A percentile compares a stretch with the other conserved stretches of the same genome.
Evolutionary conservation across 129 eudicot genomes (phyloP).

Genomic region (Deinandra increscens): DNA sequence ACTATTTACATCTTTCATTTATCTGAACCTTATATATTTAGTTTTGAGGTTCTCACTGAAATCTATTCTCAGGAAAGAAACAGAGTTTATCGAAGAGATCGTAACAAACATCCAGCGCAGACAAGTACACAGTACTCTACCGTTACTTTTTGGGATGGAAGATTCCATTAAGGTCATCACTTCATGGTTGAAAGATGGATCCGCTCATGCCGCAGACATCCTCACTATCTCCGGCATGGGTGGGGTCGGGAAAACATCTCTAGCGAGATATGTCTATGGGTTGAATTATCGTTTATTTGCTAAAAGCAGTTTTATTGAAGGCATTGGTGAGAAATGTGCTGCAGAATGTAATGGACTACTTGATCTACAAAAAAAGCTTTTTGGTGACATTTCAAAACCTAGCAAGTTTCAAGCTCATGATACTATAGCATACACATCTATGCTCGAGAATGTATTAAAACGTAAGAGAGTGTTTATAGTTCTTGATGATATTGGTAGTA

Average conservation of each 20-base stretch:
- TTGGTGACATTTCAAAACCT: constrained; percentile 21
- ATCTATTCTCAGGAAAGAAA: constrained; percentile 7
- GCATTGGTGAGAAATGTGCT: constrained; percentile 4
- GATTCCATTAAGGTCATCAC: background rate
- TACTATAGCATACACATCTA: no score
- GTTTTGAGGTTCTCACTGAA: no score
- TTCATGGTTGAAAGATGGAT: constrained; percentile 25
- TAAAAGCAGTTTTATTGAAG: constrained; percentile 15
- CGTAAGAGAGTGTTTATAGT: no score
- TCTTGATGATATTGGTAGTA: background rate
- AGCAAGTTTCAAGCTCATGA: background rate
- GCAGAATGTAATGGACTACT: background rate
- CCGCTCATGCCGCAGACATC: background rate
- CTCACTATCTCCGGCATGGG: background rate
- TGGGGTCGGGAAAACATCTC: background rate
- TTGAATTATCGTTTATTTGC: background rate
- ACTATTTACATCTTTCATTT: no score
- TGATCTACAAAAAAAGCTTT: constrained; percentile 28
- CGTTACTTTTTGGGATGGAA: no score
- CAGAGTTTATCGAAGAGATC: constrained; percentile 14
- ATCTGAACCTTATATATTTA: no score
- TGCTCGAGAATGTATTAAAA: no score
- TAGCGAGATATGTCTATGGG: background rate
- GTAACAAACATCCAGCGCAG: constrained; percentile 6
- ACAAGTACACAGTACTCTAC: background rate